Evolutionary conservation across 2,329 filamentous ascomycete genomes (phyloP), one percentile per base, ranked within the genome.

Genomic region (Tricladium varicosporioides): DNA sequence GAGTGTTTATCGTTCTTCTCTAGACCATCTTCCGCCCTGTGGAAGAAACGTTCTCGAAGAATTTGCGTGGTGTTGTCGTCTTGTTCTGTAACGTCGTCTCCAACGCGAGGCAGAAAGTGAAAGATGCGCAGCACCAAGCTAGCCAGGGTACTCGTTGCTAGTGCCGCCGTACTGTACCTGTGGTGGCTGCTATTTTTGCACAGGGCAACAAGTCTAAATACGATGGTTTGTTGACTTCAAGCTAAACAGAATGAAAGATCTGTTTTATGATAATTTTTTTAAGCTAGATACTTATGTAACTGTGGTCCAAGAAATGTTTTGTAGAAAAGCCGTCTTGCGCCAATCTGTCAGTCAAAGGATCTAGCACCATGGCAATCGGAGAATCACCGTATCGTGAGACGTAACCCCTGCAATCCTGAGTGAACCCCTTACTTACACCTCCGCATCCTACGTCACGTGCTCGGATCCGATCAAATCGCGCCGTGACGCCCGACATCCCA

Each of bases 161-260:
- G 36, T 40, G 36, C 10, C n/a, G 22, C 22, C 22, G 22, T 27
- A 27, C 22, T 3, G 22, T 27, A 27, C 22, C 22, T 27, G 22
- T 27, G 22, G 22, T 27, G 22, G n/a, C 5, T 58, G n/a, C 56
- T 58, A 58, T 58, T 58, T 56, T 55, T 40, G 47, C 33, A 51
- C 56, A 58, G 44, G 53, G 56, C 56, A 56, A 45, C 32, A 14
- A 43, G 45, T 11, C 36, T 4, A 11, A 11, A 27, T 27, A 27
- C 22, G 22, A 27, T 7, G 22, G 22, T 7, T 27, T 27, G 22
- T 27, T 27, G 22, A 27, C 22, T 27, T 27, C 22, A 27, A 27
- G 22, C 22, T 3, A 7, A 27, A 27, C 22, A 27, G 7, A 27
- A 27, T 27, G 22, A 27, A 27, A 27, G 22, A 4, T 27, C 4